Evolutionary conservation across 768 basidiomycete genomes (phyloP), one percentile per base, ranked within the genome.

Genomic region (Mycena belliarum): DNA sequence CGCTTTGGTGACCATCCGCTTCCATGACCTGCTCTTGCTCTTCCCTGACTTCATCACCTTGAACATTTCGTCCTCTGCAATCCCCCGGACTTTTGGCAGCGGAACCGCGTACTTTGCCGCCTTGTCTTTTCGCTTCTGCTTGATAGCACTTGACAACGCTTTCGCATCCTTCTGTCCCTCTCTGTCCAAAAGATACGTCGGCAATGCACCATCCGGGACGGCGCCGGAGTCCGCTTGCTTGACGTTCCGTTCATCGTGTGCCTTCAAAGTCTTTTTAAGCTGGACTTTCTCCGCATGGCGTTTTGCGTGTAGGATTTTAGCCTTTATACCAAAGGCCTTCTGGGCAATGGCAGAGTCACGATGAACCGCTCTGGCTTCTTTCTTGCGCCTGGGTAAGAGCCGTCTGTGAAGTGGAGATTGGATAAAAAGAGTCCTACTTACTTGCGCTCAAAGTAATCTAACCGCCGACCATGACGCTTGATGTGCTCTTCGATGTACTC

Each of bases 51-150:
- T 93, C 81, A 99, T 79, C 28, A 99, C 97, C 80, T 95, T 98
- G 82, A 99, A 99, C 91, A 95, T 97, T 80, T 99, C 97, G 67
- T 98, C 97, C 73, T 99, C 97, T 16, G 96, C 95, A 65, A 99
- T 98, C 20, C 97, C 97, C 57, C 96, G 79, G 50, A 99, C 97
- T 76, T 94, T 96, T 47, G 97, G 97, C 60, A 99, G 71, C 6
- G 97, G 97, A 2, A 99, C 97, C 18, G 95, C 86, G 75, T 93
- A 99, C 74, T 97, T 98, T 18, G 96, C 96, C 2, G 96, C 97
- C 78, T 96, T 95, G 79, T 99, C 97, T 73, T 98, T 99, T 68
- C 97, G 86, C 71, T 94, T 93, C 75, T 99, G 94, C 77, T 99
- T 99, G 80, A 99, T 88, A 20, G 97, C 96, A 24, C 88, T 87